A percentile compares a stretch with the other conserved stretches of the same genome.
Evolutionary conservation across 176 grass and related monocot genomes (phyloP).

Genomic region (Thinopyrum elongatum): DNA sequence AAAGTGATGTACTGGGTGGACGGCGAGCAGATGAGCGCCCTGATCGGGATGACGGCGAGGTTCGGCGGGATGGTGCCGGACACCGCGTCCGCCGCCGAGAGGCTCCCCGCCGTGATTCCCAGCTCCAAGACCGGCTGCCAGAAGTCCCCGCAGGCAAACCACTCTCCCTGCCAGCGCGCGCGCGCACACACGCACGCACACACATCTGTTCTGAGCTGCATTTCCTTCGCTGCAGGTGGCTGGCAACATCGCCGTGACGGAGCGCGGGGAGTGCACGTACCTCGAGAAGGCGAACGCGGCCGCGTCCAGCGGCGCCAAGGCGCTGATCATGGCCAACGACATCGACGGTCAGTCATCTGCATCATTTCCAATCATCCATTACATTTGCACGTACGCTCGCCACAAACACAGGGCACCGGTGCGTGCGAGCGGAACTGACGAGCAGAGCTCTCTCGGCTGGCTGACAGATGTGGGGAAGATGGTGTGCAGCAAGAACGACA

Average conservation of each 20-base stretch:
- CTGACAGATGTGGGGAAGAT: conserved; percentile 61
- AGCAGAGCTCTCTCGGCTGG: background rate
- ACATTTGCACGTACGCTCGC: background rate
- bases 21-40: conserved; percentile 43
- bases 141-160: conserved; percentile 31
- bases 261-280: conserved; percentile 78
- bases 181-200: no score
- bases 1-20: conserved; percentile 76
- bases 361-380: background rate
- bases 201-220: background rate
- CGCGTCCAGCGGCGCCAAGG: conserved; percentile 47
- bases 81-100: conserved; percentile 4
- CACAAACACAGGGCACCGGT: no score
- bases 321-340: conserved; percentile 65
- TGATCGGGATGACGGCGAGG: conserved; percentile 67
- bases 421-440: background rate
- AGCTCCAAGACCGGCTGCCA: conserved; percentile 53
- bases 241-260: conserved; percentile 46
- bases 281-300: conserved; percentile 64
- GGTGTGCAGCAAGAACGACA: conserved; percentile 61
- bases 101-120: conserved; percentile 23
- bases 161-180: background rate
- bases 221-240: conserved; percentile 8
- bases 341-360: conserved; percentile 42
- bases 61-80: conserved; percentile 62